A percentile compares a stretch with the other conserved stretches of the same genome.
These are phyloP conservation scores for Capsicum baccatum DNA, from an alignment of 257 asterid species.

Conservation along the genomic window DNA sequence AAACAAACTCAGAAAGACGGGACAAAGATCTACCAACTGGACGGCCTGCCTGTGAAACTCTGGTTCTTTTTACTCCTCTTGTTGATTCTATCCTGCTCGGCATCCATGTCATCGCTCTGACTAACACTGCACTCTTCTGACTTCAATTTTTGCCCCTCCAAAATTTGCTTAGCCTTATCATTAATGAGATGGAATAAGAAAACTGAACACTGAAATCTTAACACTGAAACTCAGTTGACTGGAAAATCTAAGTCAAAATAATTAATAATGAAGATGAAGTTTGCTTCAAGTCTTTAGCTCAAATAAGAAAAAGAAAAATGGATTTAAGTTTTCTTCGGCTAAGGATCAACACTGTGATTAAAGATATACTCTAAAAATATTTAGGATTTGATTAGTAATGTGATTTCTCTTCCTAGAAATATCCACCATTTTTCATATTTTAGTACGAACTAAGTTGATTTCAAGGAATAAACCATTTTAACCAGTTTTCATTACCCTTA, in stretches of 20 bases:
- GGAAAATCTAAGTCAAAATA: slow-evolving; percentile 8
- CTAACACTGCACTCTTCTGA: slow-evolving; percentile 35
- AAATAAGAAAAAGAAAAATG: background rate
- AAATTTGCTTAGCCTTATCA: slow-evolving; percentile 43
- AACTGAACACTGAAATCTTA: slow-evolving; percentile 6
- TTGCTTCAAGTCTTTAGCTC: background rate
- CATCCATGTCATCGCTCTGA: slow-evolving; percentile 56
- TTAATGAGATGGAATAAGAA: slow-evolving; percentile 23
- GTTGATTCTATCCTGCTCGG: slow-evolving; percentile 52
- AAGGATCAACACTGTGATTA: background rate
- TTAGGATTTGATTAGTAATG: background rate
- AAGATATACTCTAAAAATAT: background rate
- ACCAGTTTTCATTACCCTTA: background rate
- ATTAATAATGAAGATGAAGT: slow-evolving; percentile 1
- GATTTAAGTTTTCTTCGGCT: background rate
- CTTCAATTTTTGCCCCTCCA: slow-evolving; percentile 45
- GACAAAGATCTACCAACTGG: slow-evolving; percentile 60
- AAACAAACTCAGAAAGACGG: slow-evolving; percentile 12
- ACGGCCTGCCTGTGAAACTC: slow-evolving; percentile 66
- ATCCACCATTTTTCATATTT: slow-evolving; percentile 16
- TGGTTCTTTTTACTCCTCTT: slow-evolving; percentile 45
- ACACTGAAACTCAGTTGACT: slow-evolving; percentile 6
- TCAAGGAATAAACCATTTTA: slow-evolving; percentile 15
- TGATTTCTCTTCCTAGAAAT: slow-evolving; percentile 5
- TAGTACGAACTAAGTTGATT: background rate